phyloP scores from a whole-genome alignment of 169 alveolate species.

The Theileria orientalis region DNA sequence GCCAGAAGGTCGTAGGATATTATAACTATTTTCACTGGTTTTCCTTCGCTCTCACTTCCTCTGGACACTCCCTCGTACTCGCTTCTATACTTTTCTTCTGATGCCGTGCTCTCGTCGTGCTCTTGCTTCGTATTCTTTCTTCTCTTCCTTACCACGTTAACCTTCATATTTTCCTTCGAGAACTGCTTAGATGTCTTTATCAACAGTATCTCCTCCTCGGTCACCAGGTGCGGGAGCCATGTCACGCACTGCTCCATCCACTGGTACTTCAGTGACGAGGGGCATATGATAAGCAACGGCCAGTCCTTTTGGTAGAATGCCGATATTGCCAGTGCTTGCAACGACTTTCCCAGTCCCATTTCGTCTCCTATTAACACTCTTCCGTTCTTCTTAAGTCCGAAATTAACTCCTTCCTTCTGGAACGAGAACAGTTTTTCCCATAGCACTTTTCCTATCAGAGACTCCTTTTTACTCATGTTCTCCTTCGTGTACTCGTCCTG shows the following conservation, averaged over 20 bases:
- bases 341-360: slow-evolving; percentile 99
- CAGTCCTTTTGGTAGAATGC: slow-evolving; percentile 88
- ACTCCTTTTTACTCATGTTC: slow-evolving; percentile 39
- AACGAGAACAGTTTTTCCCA: slow-evolving; percentile 79
- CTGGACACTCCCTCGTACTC: too few species aligned
- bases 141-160: too few species aligned
- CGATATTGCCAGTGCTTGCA: slow-evolving; percentile 93
- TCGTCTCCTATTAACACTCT: slow-evolving; percentile 95
- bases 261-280: slow-evolving; percentile 89
- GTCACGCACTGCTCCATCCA: slow-evolving; percentile 91
- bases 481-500: slow-evolving; percentile 57
- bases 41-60: too few species aligned
- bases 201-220: slow-evolving; percentile 33
- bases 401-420: slow-evolving; percentile 92
- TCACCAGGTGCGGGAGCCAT: slow-evolving; percentile 86
- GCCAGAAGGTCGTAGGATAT: slow-evolving; percentile 80
- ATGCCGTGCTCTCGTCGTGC: neutral
- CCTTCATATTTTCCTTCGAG: slow-evolving; percentile 47
- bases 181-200: slow-evolving; percentile 22
- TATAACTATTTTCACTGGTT: slow-evolving; percentile 53
- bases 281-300: slow-evolving; percentile 95
- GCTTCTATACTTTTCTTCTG: neutral
- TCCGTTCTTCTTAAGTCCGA: slow-evolving; percentile 89
- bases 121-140: slow-evolving; percentile 46
- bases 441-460: slow-evolving; percentile 68